Conservation (phyloP, 1,284 basidiomycete genomes). For the Cutaneotrichosporon sp. region DNA sequence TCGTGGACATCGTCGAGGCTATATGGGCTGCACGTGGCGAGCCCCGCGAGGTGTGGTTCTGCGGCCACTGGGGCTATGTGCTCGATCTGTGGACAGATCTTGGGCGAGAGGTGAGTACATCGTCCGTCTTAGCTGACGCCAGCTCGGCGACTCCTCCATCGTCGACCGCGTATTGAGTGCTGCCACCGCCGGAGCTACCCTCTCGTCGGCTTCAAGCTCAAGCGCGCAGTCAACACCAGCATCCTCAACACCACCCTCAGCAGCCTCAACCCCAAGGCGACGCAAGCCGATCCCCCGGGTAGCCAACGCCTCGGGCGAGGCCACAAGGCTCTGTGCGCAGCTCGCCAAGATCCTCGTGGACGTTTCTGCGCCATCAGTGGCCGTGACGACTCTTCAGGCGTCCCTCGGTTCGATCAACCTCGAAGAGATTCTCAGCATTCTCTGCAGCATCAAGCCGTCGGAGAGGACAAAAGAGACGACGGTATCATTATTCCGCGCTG, state of each 20-base stretch:
- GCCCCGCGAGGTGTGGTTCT: slow-evolving; percentile 28
- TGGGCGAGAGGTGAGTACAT: slow-evolving; percentile 40
- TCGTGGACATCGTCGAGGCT: slow-evolving; percentile 31
- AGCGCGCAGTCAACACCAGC: neutral
- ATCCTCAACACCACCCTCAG: neutral
- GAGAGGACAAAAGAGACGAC: neutral
- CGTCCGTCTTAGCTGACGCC: slow-evolving; percentile 22
- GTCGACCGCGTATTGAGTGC: slow-evolving; percentile 36
- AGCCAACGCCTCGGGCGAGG: neutral
- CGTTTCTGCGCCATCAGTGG: neutral
- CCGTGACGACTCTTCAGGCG: neutral
- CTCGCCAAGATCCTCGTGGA: slow-evolving; percentile 13
- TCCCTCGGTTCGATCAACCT: neutral
- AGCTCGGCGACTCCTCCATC: slow-evolving; percentile 37
- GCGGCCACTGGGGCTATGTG: slow-evolving; percentile 35
- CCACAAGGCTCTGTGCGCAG: neutral
- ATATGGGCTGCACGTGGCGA: slow-evolving; percentile 26
- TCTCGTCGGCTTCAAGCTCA: neutral
- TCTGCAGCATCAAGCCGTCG: slow-evolving; percentile 12
- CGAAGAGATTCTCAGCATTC: neutral
- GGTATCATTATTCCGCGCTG: slow-evolving; percentile 10
- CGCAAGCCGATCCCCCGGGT: neutral
- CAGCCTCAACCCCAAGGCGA: neutral
- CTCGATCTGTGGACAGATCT: slow-evolving; percentile 49
- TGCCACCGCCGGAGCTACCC: neutral